Base-by-base conservation (phyloP, 768 basidiomycete genomes). In the Leccinum subtestaceum region DNA sequence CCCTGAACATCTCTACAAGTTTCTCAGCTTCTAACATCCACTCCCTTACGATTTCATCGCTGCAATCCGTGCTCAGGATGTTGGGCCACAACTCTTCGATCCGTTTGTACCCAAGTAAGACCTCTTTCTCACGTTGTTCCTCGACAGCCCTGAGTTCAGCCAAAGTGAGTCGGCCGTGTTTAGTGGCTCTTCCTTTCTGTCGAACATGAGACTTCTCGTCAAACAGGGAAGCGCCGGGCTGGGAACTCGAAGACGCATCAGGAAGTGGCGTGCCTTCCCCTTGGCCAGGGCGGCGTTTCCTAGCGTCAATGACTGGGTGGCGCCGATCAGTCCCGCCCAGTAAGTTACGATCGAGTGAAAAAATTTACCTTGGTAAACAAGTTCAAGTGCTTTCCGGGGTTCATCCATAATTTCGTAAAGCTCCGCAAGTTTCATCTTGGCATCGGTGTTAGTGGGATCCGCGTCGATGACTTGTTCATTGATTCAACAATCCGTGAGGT, bases 351-450 rank as follows among this genome's bases (percentile, higher is more conserved):
- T 23, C n/a, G 0, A 5, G 17, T 34, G 27, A 29, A 27, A 23
- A 29, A 15, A 12, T 13, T 10, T 61, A 92, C 95, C 93, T 83
- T 94, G 62, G 13, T 64, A 64, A 47, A 67, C 66, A 3, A 97
- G 75, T 7, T 90, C 86, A 0, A 97, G 78, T 0, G 96, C 96
- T 67, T 88, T 88, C 15, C 85, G 78, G 1, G 89, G 86, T 62
- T 94, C 84, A 23, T 89, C 86, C 63, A 88, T 74, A 11, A 91
- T 85, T 71, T 99, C 96, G 63, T 93, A 92, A 13, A 95, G 84
- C 62, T 91, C 91, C 0, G 95, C 96, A 0, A 98, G 80, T 61
- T 91, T 89, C 82, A 95, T 87, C 54, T 93, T 94, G 27, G 87
- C 88, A 29, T 95, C 91, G 65, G 86, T 84, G 63, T 92, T 83